A percentile compares a stretch with the other conserved stretches of the same genome.
phyloP scores from a whole-genome alignment of 371 early-diverging fungal species.

The Mortierella sp. region DNA sequence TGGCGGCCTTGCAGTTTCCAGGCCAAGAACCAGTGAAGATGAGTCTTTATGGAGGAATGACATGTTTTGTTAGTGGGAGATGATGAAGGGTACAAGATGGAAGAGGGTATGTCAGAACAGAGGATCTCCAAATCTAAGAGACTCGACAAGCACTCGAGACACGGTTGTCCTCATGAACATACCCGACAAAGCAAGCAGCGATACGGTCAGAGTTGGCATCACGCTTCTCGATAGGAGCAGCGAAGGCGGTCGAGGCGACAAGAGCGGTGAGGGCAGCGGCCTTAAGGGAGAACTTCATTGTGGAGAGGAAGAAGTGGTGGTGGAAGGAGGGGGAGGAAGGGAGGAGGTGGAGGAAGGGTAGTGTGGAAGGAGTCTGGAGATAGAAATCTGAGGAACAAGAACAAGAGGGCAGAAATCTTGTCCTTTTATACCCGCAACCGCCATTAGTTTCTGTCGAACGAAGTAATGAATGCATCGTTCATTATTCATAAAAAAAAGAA shows the following conservation, averaged over 20 bases:
- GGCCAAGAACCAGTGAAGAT: constrained; percentile 54
- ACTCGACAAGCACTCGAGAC: neutral
- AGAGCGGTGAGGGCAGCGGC: constrained; percentile 30
- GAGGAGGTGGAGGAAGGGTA: neutral
- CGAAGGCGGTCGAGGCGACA: constrained; percentile 25
- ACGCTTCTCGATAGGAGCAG: constrained; percentile 50
- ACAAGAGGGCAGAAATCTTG: too few species aligned
- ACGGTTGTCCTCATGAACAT: neutral
- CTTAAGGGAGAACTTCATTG: constrained; percentile 54
- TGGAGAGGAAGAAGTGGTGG: neutral
- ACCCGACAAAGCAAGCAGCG: constrained; percentile 47
- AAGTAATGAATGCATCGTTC: too few species aligned
- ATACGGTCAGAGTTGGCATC: constrained; percentile 41
- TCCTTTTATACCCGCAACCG: neutral
- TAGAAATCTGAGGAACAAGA: neutral
- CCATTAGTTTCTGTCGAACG: neutral
- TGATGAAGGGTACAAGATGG: neutral
- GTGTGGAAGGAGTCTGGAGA: neutral
- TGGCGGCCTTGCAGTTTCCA: constrained; percentile 49
- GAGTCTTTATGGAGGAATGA: constrained; percentile 23
- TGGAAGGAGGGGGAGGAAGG: neutral
- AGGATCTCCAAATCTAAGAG: neutral
- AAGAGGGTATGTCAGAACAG: neutral
- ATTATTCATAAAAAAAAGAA: neutral
- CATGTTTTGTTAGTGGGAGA: too few species aligned